These are phyloP conservation scores for Penicillium turbatum DNA, from an alignment of 495 filamentous ascomycete species.

Conservation along the genomic window DNA sequence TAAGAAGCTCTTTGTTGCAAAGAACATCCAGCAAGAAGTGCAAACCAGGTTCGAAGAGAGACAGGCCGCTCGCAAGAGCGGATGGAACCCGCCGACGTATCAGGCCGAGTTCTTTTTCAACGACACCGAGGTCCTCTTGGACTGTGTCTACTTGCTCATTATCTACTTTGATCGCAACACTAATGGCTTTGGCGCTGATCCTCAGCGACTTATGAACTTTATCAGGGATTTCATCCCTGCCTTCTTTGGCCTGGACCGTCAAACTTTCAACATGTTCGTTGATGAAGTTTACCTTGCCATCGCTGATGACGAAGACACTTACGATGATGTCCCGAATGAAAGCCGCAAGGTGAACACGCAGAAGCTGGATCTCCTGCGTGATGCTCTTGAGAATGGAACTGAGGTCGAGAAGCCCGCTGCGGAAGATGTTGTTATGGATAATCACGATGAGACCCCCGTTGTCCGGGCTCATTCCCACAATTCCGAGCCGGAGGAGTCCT, in stretches of 20 bases:
- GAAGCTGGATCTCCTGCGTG: slow-evolving; percentile 77
- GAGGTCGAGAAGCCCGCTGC: slow-evolving; percentile 60
- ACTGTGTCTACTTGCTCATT: slow-evolving; percentile 75
- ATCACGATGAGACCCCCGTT: slow-evolving; percentile 78
- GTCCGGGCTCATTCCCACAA: slow-evolving; percentile 52
- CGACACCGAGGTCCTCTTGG: slow-evolving; percentile 75
- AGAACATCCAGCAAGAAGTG: slow-evolving; percentile 79
- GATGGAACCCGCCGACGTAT: slow-evolving; percentile 55
- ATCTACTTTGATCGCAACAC: slow-evolving; percentile 66
- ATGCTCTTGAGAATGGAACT: slow-evolving; percentile 68
- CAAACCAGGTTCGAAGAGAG: slow-evolving; percentile 85
- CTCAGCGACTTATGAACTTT: slow-evolving; percentile 72
- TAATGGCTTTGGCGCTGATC: slow-evolving; percentile 64
- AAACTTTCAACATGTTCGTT: slow-evolving; percentile 71
- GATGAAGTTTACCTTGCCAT: slow-evolving; percentile 60
- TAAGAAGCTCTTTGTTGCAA: slow-evolving; percentile 83
- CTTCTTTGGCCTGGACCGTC: slow-evolving; percentile 81
- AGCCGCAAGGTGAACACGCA: slow-evolving; percentile 63
- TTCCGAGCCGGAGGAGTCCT: slow-evolving; percentile 45
- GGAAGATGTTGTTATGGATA: slow-evolving; percentile 69
- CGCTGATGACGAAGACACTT: slow-evolving; percentile 59
- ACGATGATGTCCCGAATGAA: slow-evolving; percentile 46
- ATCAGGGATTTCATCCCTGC: slow-evolving; percentile 81
- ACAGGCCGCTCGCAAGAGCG: slow-evolving; percentile 58
- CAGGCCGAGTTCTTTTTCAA: slow-evolving; percentile 70